Evolutionary conservation across 148 eudicot species (phyloP).

Genomic region (Chenopodium suecicum): DNA sequence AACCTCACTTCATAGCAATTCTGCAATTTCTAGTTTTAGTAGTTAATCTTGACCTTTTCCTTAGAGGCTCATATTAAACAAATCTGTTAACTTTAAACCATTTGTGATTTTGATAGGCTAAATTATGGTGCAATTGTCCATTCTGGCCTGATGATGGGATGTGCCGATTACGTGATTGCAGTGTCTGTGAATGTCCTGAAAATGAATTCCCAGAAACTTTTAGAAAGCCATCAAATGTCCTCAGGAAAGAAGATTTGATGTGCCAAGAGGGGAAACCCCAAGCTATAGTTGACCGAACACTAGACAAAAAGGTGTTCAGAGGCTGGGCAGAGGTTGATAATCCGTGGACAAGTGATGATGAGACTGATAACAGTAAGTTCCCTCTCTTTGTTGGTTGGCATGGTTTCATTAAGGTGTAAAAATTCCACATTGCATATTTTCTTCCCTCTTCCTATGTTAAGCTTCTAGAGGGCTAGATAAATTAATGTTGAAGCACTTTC

Average conservation of each 20-base stretch:
- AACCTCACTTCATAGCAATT: not conserved
- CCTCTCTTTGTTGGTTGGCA: not conserved
- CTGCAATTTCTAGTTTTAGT: not conserved
- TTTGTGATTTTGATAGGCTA: constrained; percentile 45
- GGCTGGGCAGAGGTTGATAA: constrained; percentile 82
- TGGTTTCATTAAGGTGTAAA: not conserved
- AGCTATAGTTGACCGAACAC: constrained; percentile 78
- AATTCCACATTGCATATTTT: not conserved
- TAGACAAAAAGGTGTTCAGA: constrained; percentile 63
- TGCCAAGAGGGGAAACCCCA: constrained; percentile 93
- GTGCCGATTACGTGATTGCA: constrained; percentile 83
- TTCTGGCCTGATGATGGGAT: constrained; percentile 94
- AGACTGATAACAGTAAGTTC: constrained; percentile 75
- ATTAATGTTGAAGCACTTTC: not conserved
- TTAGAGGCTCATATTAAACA: not conserved
- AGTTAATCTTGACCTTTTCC: not conserved
- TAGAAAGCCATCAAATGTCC: constrained; percentile 52
- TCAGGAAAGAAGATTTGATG: constrained; percentile 55
- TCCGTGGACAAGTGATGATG: constrained; percentile 92
- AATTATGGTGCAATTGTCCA: constrained; percentile 91
- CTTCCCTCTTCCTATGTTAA: not conserved
- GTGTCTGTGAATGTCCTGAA: constrained; percentile 91
- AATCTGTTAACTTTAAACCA: not conserved
- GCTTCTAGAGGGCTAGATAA: not conserved
- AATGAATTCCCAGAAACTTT: constrained; percentile 77